Evolutionary conservation across 495 filamentous ascomycete species (phyloP).

Genomic region (Cercophora sp.): DNA sequence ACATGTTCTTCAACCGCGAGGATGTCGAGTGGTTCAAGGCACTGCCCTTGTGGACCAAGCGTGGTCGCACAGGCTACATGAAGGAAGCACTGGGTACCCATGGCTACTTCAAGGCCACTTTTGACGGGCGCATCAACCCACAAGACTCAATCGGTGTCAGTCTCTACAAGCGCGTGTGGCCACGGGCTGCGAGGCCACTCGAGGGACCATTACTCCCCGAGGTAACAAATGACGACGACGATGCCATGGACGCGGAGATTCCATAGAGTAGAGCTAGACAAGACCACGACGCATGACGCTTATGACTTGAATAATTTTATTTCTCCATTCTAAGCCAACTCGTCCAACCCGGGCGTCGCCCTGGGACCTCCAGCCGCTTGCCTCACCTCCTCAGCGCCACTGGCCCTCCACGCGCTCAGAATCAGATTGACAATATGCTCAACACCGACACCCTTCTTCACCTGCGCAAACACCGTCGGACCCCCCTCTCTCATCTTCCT

Average conservation of each 20-base stretch:
- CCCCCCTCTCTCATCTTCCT: slow-evolving; percentile 93
- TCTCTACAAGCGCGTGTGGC: slow-evolving; percentile 92
- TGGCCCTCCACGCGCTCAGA: slow-evolving; percentile 85
- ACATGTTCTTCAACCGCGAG: slow-evolving; percentile 98
- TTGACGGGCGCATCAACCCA: slow-evolving; percentile 92
- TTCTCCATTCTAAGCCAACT: no score
- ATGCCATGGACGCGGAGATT: slow-evolving; percentile 40
- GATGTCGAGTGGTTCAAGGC: slow-evolving; percentile 97
- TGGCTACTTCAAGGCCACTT: slow-evolving; percentile 98
- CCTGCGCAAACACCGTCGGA: slow-evolving; percentile 94
- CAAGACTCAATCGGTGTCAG: slow-evolving; percentile 90
- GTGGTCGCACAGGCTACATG: slow-evolving; percentile 82
- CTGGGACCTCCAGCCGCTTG: slow-evolving; percentile 48
- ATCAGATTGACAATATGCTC: slow-evolving; percentile 84
- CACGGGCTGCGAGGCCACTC: slow-evolving; percentile 60
- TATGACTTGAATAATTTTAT: slow-evolving; percentile 15
- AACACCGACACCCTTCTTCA: slow-evolving; percentile 84
- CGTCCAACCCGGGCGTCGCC: slow-evolving; percentile 45
- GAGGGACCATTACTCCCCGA: slow-evolving; percentile 30
- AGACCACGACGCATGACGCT: background rate
- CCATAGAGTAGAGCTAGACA: slow-evolving; percentile 14
- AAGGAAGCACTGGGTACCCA: slow-evolving; percentile 95
- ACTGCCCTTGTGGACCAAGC: slow-evolving; percentile 86
- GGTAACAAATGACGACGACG: slow-evolving; percentile 5
- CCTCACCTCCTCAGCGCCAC: slow-evolving; percentile 66